Evolutionary conservation across 2,329 filamentous ascomycete species (phyloP).

Genomic region (Beauveria brongniartii): DNA sequence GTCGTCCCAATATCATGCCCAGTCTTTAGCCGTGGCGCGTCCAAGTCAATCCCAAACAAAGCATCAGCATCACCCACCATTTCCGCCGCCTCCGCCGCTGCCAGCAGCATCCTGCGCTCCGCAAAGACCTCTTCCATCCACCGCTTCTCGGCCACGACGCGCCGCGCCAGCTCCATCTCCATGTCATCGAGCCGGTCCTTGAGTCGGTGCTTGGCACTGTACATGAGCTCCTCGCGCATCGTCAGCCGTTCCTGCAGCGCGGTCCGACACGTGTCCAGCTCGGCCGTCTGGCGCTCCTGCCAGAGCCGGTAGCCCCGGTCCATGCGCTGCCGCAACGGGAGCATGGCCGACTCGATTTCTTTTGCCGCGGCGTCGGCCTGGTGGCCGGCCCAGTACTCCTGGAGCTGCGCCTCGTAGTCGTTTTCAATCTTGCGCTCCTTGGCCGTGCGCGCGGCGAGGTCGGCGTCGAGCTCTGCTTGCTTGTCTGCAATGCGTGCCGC

Average conservation of each 20-base stretch:
- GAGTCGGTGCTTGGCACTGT: constrained; percentile 27
- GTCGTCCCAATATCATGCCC: constrained; percentile 5
- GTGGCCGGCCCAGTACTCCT: constrained; percentile 27
- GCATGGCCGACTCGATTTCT: constrained; percentile 26
- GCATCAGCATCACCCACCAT: constrained; percentile 32
- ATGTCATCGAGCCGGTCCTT: constrained; percentile 21
- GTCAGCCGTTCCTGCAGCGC: constrained; percentile 31
- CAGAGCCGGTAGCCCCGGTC: constrained; percentile 32
- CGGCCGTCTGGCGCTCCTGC: constrained; percentile 31
- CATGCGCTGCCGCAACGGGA: constrained; percentile 30
- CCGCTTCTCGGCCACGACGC: constrained; percentile 34
- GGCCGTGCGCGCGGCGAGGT: constrained; percentile 32
- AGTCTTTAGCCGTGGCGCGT: constrained; percentile 12
- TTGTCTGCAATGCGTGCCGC: constrained; percentile 24
- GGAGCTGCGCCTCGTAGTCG: constrained; percentile 32
- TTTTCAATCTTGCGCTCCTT: constrained; percentile 37
- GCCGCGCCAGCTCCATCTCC: constrained; percentile 24
- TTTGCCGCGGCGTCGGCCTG: constrained; percentile 25
- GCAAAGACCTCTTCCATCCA: constrained; percentile 39
- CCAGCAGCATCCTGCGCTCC: constrained; percentile 36
- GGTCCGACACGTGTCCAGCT: constrained; percentile 29
- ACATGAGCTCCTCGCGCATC: constrained; percentile 35
- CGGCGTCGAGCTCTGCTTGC: constrained; percentile 28
- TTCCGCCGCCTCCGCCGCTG: constrained; percentile 33
- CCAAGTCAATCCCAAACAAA: constrained; percentile 18